These are phyloP conservation scores for Stephania yunnanensis DNA, from an alignment of 164 flowering plant genomes.

Conservation along the genomic window DNA sequence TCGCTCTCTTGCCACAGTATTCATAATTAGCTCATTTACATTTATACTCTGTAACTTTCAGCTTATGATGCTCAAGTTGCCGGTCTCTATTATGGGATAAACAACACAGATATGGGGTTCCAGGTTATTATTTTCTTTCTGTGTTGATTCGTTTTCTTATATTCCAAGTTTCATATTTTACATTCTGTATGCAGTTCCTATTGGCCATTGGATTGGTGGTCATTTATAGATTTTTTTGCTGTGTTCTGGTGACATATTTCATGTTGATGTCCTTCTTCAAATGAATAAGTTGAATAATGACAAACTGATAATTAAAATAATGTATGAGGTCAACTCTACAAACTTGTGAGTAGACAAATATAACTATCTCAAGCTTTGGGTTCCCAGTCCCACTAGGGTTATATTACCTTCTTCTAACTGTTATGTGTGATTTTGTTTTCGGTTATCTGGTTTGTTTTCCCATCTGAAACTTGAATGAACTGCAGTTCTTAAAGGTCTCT, in stretches of 20 bases:
- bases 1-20: neutral
- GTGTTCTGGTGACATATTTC: neutral
- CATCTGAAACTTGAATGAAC: neutral
- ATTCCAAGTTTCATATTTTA: neutral
- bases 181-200: neutral
- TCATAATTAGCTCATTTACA: slow-evolving; percentile 5
- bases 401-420: neutral
- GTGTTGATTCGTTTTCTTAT: too few relatives aligned
- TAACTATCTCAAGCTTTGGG: neutral
- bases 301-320: neutral
- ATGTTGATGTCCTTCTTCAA: neutral
- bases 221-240: neutral
- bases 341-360: neutral
- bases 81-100: slow-evolving; percentile 70
- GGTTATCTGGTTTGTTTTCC: neutral
- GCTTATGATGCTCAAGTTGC: slow-evolving; percentile 97
- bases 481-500: neutral
- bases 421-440: neutral
- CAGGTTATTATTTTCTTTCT: slow-evolving; percentile 43
- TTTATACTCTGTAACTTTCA: slow-evolving; percentile 31
- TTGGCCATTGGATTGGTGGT: neutral
- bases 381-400: neutral
- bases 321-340: neutral
- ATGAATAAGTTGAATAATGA: neutral
- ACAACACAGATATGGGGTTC: slow-evolving; percentile 58